A percentile compares a stretch with the other conserved stretches of the same genome.
Conservation (phyloP, 1,139 yeast genomes). For the Yamadazyma songkhlaensis region DNA sequence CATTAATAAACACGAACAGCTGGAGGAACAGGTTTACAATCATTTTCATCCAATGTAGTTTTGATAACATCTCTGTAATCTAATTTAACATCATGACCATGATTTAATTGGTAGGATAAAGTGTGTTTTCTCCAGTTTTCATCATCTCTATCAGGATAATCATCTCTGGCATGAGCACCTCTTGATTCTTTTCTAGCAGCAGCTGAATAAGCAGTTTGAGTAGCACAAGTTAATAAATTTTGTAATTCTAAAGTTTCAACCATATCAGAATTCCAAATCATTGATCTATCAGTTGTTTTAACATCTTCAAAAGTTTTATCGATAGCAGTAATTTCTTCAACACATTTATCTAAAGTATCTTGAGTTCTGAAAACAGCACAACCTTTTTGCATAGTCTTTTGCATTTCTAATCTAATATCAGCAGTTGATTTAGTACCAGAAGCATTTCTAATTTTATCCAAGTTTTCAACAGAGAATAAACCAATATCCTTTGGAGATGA, state of each 20-base stretch:
- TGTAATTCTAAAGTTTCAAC: conserved; percentile 96
- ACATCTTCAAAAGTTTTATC: conserved; percentile 68
- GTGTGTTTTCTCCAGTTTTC: conserved; percentile 98
- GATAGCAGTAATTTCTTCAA: conserved; percentile 67
- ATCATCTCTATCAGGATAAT: conserved; percentile 94
- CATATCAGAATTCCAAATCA: conserved; percentile 98
- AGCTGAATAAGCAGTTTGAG: conserved; percentile 93
- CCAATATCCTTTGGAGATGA: conserved; percentile 81
- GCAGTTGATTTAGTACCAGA: conserved; percentile 81
- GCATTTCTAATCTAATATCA: conserved; percentile 88
- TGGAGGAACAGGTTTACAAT: conserved; percentile 96
- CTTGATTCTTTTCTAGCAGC: conserved; percentile 96
- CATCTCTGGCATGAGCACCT: conserved; percentile 99
- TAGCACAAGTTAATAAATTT: conserved; percentile 95
- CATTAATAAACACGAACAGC: conserved; percentile 87
- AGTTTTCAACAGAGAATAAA: conserved; percentile 82
- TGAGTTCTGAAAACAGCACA: conserved; percentile 97
- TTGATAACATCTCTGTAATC: conserved; percentile 85
- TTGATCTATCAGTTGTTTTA: conserved; percentile 90
- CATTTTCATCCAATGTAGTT: conserved; percentile 83
- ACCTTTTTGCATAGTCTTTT: conserved; percentile 93
- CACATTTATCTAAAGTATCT: conserved; percentile 91
- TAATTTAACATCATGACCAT: conserved; percentile 71
- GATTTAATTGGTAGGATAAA: conserved; percentile 79
- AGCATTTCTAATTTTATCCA: conserved; percentile 86